Conservation (phyloP, 2,329 filamentous ascomycete genomes). For the Ceratocystis albifundus region DNA sequence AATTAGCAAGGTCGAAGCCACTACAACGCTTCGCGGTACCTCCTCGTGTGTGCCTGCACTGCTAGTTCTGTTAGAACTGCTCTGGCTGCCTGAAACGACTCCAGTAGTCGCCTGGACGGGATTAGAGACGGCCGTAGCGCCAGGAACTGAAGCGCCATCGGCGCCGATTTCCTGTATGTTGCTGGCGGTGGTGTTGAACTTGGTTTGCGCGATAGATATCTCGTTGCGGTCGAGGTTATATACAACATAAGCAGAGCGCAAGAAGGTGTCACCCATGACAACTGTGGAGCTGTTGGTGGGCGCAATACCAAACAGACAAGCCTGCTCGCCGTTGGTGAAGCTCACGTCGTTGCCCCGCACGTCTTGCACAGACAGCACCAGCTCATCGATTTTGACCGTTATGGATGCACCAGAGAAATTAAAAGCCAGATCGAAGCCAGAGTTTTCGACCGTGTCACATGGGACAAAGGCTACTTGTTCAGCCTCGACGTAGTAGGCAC, state of each 20-base stretch:
- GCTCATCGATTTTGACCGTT: conserved; percentile 45
- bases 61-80: not conserved
- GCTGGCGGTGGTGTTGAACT: conserved; percentile 40
- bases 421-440: conserved; percentile 36
- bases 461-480: conserved; percentile 50
- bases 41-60: not conserved
- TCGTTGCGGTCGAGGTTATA: conserved; percentile 62
- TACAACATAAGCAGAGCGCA: conserved; percentile 63
- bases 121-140: conserved; percentile 40
- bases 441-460: conserved; percentile 38
- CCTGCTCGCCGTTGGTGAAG: conserved; percentile 42
- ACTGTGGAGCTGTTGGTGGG: conserved; percentile 45
- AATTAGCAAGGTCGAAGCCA: not conserved
- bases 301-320: conserved; percentile 57
- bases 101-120: conserved; percentile 41
- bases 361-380: conserved; percentile 44
- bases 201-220: conserved; percentile 58
- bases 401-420: conserved; percentile 44
- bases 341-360: conserved; percentile 37
- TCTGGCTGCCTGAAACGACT: conserved; percentile 25
- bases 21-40: not conserved
- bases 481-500: conserved; percentile 45
- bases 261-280: conserved; percentile 62
- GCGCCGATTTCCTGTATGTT: conserved; percentile 45
- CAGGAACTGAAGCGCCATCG: conserved; percentile 41